Percentiles rank a stretch among this genome's conserved stretches.
phyloP scores from a whole-genome alignment of 164 flowering plant genomes.

The Tetracentron sinense region DNA sequence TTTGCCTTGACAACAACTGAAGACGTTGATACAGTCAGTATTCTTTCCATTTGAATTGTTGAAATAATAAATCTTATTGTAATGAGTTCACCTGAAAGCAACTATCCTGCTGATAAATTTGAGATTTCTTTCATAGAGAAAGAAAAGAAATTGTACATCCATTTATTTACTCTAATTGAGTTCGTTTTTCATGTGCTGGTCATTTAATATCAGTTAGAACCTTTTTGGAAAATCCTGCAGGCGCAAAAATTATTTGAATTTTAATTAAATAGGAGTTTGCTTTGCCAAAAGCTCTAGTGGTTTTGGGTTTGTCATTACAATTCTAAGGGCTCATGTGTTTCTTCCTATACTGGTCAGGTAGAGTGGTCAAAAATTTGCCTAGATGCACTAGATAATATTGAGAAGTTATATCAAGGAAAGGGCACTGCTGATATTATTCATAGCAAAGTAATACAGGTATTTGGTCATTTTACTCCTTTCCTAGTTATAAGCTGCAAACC shows the following conservation, averaged over 20 bases:
- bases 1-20: slow-evolving; percentile 91
- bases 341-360: slow-evolving; percentile 38
- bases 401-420: slow-evolving; percentile 61
- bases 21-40: slow-evolving; percentile 75
- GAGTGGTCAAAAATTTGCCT: slow-evolving; percentile 74
- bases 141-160: not conserved
- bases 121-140: not conserved
- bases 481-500: slow-evolving; percentile 1
- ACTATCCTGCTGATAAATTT: not conserved
- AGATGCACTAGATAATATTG: slow-evolving; percentile 54
- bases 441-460: slow-evolving; percentile 68
- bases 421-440: slow-evolving; percentile 55
- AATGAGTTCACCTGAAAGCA: not conserved
- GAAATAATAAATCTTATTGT: not conserved
- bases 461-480: not conserved
- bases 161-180: not conserved
- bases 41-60: slow-evolving; percentile 4
- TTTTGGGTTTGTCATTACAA: not conserved
- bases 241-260: too few relatives aligned
- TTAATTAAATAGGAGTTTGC: too few relatives aligned
- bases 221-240: not conserved
- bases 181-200: not conserved
- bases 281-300: not conserved
- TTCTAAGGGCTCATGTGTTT: not conserved
- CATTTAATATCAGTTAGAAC: not conserved